Percentiles rank a stretch among this genome's conserved stretches.
phyloP scores from a whole-genome alignment of 2,329 filamentous ascomycete species.

The Paecilomyces sp. region DNA sequence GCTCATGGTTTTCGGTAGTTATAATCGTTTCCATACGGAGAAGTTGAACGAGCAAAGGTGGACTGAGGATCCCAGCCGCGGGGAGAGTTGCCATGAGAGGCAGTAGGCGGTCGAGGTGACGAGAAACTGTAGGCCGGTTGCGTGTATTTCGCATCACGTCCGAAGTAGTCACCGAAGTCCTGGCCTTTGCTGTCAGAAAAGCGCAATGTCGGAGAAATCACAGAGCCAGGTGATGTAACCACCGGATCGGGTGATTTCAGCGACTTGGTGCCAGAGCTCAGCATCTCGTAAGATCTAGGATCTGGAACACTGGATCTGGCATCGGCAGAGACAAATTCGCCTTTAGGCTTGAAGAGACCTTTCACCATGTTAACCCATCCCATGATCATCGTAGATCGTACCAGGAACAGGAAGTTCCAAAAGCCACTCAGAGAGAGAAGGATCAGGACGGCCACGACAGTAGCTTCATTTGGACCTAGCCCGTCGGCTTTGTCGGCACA shows the following conservation, averaged over 20 bases:
- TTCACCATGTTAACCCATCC: slow-evolving; percentile 69
- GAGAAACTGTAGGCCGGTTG: slow-evolving; percentile 44
- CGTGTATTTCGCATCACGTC: slow-evolving; percentile 39
- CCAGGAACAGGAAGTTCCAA: slow-evolving; percentile 75
- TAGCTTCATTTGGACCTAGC: slow-evolving; percentile 67
- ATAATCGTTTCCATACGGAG: background rate
- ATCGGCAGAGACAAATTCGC: slow-evolving; percentile 87
- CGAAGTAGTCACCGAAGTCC: slow-evolving; percentile 31
- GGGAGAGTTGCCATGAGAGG: slow-evolving; percentile 9
- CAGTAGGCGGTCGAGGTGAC: slow-evolving; percentile 35
- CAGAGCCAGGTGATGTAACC: slow-evolving; percentile 19
- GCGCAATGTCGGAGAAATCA: slow-evolving; percentile 13
- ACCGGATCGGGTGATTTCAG: slow-evolving; percentile 28
- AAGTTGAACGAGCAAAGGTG: slow-evolving; percentile 23
- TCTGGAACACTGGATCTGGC: slow-evolving; percentile 60
- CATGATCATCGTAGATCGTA: slow-evolving; percentile 73
- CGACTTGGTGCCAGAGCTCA: slow-evolving; percentile 28
- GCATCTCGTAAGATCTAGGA: slow-evolving; percentile 73
- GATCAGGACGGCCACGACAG: slow-evolving; percentile 72
- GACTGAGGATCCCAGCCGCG: slow-evolving; percentile 30
- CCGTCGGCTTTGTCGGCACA: slow-evolving; percentile 57
- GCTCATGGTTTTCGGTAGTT: background rate
- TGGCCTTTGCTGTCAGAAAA: slow-evolving; percentile 13
- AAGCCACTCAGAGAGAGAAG: slow-evolving; percentile 80
- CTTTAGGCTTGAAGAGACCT: slow-evolving; percentile 40